These are phyloP conservation scores for Zarea fungicola DNA, from an alignment of 2,329 filamentous ascomycete species.

Conservation along the genomic window DNA sequence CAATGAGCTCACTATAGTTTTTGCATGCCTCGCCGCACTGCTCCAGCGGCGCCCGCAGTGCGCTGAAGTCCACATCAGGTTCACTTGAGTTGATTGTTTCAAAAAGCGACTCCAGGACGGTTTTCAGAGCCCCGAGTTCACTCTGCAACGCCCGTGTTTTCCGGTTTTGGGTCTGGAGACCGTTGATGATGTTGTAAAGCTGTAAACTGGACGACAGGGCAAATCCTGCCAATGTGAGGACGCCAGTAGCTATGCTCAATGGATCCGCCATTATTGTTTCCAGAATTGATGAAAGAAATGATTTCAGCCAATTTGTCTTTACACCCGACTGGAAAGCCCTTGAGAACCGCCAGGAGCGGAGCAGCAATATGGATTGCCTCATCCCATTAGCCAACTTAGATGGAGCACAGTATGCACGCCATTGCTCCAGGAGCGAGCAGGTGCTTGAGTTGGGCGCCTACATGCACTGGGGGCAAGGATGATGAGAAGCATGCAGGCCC, in stretches of 20 bases:
- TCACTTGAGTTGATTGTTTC: neutral
- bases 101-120: neutral
- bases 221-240: neutral
- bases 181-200: neutral
- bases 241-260: neutral
- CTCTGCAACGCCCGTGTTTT: neutral
- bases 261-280: constrained; percentile 1
- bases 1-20: neutral
- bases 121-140: neutral
- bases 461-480: no score
- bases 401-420: no score
- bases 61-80: neutral
- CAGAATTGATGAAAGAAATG: neutral
- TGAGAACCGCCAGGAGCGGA: neutral
- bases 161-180: neutral
- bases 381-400: no score
- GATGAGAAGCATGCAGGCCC: no score
- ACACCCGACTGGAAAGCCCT: neutral
- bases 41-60: neutral
- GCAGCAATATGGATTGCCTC: no score
- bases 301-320: no score
- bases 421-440: no score
- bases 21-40: neutral
- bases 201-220: neutral
- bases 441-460: no score